Evolutionary conservation across 2,329 filamentous ascomycete species (phyloP).

Genomic region (Aurifilum marmelostoma): DNA sequence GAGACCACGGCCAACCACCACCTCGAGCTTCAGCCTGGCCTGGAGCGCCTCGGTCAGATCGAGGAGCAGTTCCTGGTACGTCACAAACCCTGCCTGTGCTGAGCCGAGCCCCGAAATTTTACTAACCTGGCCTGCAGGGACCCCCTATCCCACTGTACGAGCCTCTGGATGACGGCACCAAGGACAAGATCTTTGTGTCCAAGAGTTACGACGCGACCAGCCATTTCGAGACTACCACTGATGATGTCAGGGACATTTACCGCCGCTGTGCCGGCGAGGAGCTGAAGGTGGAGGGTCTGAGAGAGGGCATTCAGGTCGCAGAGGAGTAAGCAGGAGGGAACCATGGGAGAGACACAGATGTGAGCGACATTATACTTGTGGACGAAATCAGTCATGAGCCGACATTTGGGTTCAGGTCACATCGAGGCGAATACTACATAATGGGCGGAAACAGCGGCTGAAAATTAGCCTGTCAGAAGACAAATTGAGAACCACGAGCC

Average conservation of each 20-base stretch:
- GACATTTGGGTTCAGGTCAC: slow-evolving; percentile 8
- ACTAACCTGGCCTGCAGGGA: slow-evolving; percentile 48
- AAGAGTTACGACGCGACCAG: slow-evolving; percentile 98
- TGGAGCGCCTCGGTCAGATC: slow-evolving; percentile 88
- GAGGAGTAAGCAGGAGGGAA: slow-evolving; percentile 56
- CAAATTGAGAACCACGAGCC: slow-evolving; percentile 19
- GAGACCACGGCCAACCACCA: slow-evolving; percentile 93
- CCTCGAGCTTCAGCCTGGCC: slow-evolving; percentile 87
- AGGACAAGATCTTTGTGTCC: slow-evolving; percentile 94
- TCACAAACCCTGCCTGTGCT: slow-evolving; percentile 45
- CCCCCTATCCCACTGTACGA: slow-evolving; percentile 92
- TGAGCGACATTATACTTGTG: neutral
- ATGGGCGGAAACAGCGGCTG: slow-evolving; percentile 7
- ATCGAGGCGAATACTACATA: slow-evolving; percentile 8
- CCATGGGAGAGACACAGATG: neutral
- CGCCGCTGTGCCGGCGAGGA: slow-evolving; percentile 80
- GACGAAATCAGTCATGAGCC: neutral
- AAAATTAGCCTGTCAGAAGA: slow-evolving; percentile 2
- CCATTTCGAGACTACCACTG: slow-evolving; percentile 91
- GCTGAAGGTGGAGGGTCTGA: slow-evolving; percentile 83
- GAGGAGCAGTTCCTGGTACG: slow-evolving; percentile 89
- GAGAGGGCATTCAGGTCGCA: slow-evolving; percentile 76
- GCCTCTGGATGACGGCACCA: slow-evolving; percentile 78
- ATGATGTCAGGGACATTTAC: slow-evolving; percentile 96
- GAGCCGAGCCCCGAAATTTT: neutral